phyloP scores from a whole-genome alignment of 225 moss, liverwort and hornwort species.

The Marchantia paleacea region DNA sequence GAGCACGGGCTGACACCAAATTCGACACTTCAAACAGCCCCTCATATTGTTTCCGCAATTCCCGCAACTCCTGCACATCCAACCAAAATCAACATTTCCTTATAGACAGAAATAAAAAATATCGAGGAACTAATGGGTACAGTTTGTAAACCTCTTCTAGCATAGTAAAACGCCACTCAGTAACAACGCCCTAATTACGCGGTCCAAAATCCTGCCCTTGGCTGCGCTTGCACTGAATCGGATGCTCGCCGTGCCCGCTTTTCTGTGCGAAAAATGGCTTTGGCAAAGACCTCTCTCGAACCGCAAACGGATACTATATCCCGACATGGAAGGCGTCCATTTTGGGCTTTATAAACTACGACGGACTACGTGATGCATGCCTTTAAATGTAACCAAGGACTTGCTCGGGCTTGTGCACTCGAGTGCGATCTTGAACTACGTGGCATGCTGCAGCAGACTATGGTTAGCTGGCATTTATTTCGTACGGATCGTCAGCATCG shows the following conservation, averaged over 20 bases:
- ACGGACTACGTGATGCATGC: background rate
- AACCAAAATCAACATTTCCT: background rate
- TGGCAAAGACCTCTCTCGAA: background rate
- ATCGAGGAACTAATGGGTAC: background rate
- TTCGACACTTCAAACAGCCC: slow-evolving; percentile 59
- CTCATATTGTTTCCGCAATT: slow-evolving; percentile 60
- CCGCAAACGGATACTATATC: background rate
- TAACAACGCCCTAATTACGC: background rate
- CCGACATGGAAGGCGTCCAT: too few relatives aligned
- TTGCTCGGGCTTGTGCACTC: background rate
- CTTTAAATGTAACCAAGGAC: background rate
- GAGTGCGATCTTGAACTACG: background rate
- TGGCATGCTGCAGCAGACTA: background rate
- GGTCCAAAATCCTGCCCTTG: background rate
- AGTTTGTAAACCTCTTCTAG: background rate
- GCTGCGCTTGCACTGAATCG: background rate
- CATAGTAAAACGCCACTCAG: background rate
- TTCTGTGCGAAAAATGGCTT: background rate
- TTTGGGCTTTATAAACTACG: background rate
- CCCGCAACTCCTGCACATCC: slow-evolving; percentile 48
- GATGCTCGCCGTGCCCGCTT: background rate
- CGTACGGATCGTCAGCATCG: background rate
- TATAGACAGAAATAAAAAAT: background rate
- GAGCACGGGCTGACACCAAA: slow-evolving; percentile 56
- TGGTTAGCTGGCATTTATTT: background rate